Evolutionary conservation across 495 filamentous ascomycete species (phyloP).

Genomic region (Platismatia glauca): DNA sequence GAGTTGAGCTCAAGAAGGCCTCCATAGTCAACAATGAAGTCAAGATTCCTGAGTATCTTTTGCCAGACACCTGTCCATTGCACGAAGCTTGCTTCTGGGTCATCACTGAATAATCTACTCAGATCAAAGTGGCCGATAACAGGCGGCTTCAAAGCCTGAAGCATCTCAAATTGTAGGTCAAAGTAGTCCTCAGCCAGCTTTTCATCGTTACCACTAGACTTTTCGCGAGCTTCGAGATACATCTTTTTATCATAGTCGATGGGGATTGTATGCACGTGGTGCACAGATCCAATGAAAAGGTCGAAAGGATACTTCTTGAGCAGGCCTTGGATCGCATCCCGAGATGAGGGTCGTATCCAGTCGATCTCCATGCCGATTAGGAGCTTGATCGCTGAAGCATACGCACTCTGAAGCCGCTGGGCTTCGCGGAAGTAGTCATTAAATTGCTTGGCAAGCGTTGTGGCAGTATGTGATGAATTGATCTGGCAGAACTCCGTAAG

Average conservation of each 20-base stretch:
- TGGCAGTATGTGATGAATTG: slow-evolving; percentile 31
- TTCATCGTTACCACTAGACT: slow-evolving; percentile 58
- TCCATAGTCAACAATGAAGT: slow-evolving; percentile 58
- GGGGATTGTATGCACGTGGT: slow-evolving; percentile 76
- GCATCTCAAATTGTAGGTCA: slow-evolving; percentile 76
- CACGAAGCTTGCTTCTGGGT: slow-evolving; percentile 50
- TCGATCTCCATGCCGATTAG: slow-evolving; percentile 89
- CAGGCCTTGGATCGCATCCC: slow-evolving; percentile 47
- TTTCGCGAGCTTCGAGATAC: slow-evolving; percentile 54
- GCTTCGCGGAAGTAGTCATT: slow-evolving; percentile 65
- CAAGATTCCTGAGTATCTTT: slow-evolving; percentile 62
- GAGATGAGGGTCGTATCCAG: slow-evolving; percentile 69
- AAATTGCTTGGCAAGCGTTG: slow-evolving; percentile 47
- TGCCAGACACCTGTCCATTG: slow-evolving; percentile 58
- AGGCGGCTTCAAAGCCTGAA: slow-evolving; percentile 59
- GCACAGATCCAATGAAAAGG: slow-evolving; percentile 83
- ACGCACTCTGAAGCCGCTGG: slow-evolving; percentile 56
- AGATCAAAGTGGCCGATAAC: slow-evolving; percentile 93
- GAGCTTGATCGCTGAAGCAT: slow-evolving; percentile 62
- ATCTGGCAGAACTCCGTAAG: slow-evolving; percentile 26
- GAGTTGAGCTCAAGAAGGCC: slow-evolving; percentile 86
- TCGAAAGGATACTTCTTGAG: slow-evolving; percentile 58
- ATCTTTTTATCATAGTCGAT: slow-evolving; percentile 73
- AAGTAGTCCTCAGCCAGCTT: slow-evolving; percentile 71
- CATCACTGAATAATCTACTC: slow-evolving; percentile 67